Base-by-base conservation (phyloP, 2,329 filamentous ascomycete genomes). In the Colletotrichum sp. region DNA sequence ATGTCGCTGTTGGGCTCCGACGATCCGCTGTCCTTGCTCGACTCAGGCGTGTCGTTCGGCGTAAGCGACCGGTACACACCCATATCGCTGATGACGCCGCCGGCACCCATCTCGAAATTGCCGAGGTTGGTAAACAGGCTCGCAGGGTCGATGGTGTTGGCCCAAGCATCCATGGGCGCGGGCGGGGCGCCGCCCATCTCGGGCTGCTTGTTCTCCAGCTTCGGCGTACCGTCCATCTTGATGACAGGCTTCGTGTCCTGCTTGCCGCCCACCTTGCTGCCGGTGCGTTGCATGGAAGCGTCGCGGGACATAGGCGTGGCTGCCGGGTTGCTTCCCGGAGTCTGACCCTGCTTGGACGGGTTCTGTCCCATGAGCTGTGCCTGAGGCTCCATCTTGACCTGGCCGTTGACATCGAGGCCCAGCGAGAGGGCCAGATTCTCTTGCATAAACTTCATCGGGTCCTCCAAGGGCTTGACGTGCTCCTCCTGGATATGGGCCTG, bases 1-100 rank as follows among this genome's bases (percentile, higher is more conserved):
- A 93, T 89, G 78, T 93, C 92, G 80, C 91, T 93, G 76, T 89
- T 92, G 12, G 90, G 90, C 79, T 93, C 91, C 55, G 91, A 92
- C 10, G 85, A 82, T 6, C 89, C 88, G 78, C 88, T 89, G 72
- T 93, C 91, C 81, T 92, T 92, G 82, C 87, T 90, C 3, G 91
- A 93, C 78, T 93, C 92, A 1, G 92, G 92, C 9, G 92, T 93
- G 80, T 93, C 91, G 75, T 92, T 91, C 1, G 91, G 91, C 28
- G 91, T 91, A 72, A 90, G 84, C 2, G 89, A 88, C 24, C 89
- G 88, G 79, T 91, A 92, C 10, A 90, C 84, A 70, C 83, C 86
- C 81, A 90, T 87, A 77, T 93, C 90, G 15, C 86, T 86, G 71
- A 91, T 88, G 4, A 89, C 85, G 22, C 88, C 90, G 12, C 84